Percentiles rank a stretch among this genome's conserved stretches.
Evolutionary conservation across 805 yeast genomes (phyloP).

Genomic region (Naumovozyma castellii): DNA sequence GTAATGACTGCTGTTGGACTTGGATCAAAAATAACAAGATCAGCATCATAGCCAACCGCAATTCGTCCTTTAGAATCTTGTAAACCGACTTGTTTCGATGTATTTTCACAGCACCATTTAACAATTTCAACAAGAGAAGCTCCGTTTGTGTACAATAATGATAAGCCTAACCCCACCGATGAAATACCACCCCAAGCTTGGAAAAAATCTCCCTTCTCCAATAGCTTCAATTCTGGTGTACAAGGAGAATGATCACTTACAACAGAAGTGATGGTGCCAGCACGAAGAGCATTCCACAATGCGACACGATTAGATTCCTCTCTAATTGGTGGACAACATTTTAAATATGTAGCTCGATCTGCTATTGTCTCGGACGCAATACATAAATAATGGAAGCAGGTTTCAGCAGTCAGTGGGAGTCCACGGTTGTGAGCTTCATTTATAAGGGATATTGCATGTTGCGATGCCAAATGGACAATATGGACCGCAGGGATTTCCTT

Average conservation of each 20-base stretch:
- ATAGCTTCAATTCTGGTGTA: constrained; percentile 79
- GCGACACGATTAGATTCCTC: constrained; percentile 57
- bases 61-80: constrained; percentile 63
- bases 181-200: constrained; percentile 96
- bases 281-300: constrained; percentile 70
- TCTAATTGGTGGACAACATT: constrained; percentile 94
- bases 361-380: constrained; percentile 71
- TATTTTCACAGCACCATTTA: constrained; percentile 72
- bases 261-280: constrained; percentile 64
- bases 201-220: constrained; percentile 77
- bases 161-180: constrained; percentile 84
- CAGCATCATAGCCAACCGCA: constrained; percentile 76
- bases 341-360: constrained; percentile 69
- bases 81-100: constrained; percentile 80
- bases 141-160: constrained; percentile 72
- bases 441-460: constrained; percentile 70
- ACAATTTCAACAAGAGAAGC: constrained; percentile 50
- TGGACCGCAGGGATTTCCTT: constrained; percentile 57
- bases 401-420: constrained; percentile 73
- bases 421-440: constrained; percentile 50
- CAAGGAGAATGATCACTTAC: constrained; percentile 97
- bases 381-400: constrained; percentile 87
- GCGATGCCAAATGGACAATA: constrained; percentile 83
- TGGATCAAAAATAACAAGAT: constrained; percentile 74
- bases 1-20: constrained; percentile 39